phyloP scores from a whole-genome alignment of 2,329 filamentous ascomycete species.

The Ambrosiella xylebori region DNA sequence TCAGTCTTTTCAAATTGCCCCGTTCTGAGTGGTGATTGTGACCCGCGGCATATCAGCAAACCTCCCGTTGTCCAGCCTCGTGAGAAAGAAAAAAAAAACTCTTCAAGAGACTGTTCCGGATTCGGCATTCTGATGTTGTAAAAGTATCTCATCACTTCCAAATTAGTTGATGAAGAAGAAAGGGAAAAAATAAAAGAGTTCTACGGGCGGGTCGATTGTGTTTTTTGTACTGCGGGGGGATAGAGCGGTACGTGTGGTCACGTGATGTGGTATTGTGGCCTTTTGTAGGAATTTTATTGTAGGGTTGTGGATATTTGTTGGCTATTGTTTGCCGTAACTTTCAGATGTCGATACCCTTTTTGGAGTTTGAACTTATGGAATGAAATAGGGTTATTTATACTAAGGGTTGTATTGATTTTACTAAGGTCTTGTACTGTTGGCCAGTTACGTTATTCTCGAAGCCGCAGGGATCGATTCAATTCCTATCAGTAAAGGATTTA shows the following conservation, averaged over 20 bases:
- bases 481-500: too few relatives aligned
- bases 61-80: constrained; percentile 15
- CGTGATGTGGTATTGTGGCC: not conserved
- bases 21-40: constrained; percentile 42
- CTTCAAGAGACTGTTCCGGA: not conserved
- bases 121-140: constrained; percentile 17
- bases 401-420: not conserved
- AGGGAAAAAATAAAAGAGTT: constrained; percentile 17
- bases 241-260: not conserved
- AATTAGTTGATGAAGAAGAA: constrained; percentile 55
- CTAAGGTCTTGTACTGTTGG: not conserved
- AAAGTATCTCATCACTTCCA: constrained; percentile 61
- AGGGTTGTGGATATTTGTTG: not conserved
- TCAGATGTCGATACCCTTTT: not conserved
- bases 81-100: too few relatives aligned
- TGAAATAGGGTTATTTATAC: constrained; percentile 11
- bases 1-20: constrained; percentile 47
- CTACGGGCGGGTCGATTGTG: too few relatives aligned
- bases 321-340: not conserved
- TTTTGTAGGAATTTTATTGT: constrained; percentile 7
- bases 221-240: not conserved
- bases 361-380: too few relatives aligned
- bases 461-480: not conserved
- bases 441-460: not conserved
- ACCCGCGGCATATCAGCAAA: constrained; percentile 49